Evolutionary conservation across 495 filamentous ascomycete genomes (phyloP).

Genomic region (Choiromyces venosus): DNA sequence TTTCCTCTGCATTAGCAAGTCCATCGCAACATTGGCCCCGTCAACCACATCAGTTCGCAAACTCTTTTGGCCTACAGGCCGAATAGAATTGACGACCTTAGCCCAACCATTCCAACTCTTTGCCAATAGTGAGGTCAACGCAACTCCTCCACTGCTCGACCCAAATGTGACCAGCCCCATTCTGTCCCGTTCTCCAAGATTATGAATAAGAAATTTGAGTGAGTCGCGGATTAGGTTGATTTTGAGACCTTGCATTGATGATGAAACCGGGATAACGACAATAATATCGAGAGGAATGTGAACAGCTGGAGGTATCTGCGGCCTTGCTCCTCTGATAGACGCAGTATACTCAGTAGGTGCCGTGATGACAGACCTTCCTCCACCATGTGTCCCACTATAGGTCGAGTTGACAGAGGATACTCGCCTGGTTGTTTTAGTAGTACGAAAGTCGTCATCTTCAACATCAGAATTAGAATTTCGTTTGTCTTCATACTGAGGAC

Average conservation of each 20-base stretch:
- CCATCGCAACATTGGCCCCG: constrained; percentile 97
- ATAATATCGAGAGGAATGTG: constrained; percentile 95
- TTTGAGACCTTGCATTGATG: constrained; percentile 98
- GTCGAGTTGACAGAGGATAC: constrained; percentile 84
- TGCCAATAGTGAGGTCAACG: constrained; percentile 94
- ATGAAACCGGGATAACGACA: constrained; percentile 93
- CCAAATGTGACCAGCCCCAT: constrained; percentile 99
- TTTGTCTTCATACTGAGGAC: constrained; percentile 64
- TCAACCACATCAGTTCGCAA: constrained; percentile 95
- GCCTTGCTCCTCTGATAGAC: constrained; percentile 49
- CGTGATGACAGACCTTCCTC: constrained; percentile 65
- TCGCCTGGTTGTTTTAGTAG: constrained; percentile 61
- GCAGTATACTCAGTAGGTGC: constrained; percentile 76
- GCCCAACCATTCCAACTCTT: constrained; percentile 91
- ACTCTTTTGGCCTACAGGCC: constrained; percentile 93
- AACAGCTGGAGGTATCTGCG: constrained; percentile 56
- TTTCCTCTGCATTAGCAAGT: constrained; percentile 95
- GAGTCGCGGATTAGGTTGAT: constrained; percentile 93
- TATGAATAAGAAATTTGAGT: constrained; percentile 84
- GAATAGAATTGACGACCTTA: constrained; percentile 79
- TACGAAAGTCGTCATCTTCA: constrained; percentile 88
- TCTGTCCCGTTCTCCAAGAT: constrained; percentile 86
- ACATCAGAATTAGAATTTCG: constrained; percentile 63
- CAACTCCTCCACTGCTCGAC: constrained; percentile 86
- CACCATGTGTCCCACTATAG: constrained; percentile 80